Evolutionary conservation across 108 stramenopile genomes (phyloP).

Genomic region (Skeletonema menzelii): DNA sequence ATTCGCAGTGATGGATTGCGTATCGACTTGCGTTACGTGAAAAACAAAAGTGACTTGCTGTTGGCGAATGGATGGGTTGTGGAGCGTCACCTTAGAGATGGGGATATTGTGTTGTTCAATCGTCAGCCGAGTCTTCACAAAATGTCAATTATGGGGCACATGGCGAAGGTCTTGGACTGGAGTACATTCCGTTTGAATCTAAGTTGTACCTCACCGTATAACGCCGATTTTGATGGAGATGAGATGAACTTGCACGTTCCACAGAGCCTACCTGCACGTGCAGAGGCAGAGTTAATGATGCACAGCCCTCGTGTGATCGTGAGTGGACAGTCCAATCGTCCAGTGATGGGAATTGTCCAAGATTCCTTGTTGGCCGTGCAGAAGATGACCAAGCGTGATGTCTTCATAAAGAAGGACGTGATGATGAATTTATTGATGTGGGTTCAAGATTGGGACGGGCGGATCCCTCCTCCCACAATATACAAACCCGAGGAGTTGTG

Average conservation of each 20-base stretch:
- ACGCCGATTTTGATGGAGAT: slow-evolving; percentile 99
- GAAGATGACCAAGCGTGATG: slow-evolving; percentile 96
- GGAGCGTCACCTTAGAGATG: slow-evolving; percentile 96
- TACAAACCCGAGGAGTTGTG: slow-evolving; percentile 95
- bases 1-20: slow-evolving; percentile 94
- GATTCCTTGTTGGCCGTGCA: slow-evolving; percentile 93
- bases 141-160: slow-evolving; percentile 99
- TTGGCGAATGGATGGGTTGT: slow-evolving; percentile 96
- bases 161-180: slow-evolving; percentile 98
- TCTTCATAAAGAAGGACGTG: slow-evolving; percentile 94
- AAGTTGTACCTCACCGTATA: slow-evolving; percentile 98
- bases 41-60: slow-evolving; percentile 90
- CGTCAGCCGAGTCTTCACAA: slow-evolving; percentile 99
- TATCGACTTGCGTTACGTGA: slow-evolving; percentile 93
- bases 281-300: slow-evolving; percentile 98
- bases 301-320: slow-evolving; percentile 95
- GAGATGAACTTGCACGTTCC: slow-evolving; percentile 99
- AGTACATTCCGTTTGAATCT: slow-evolving; percentile 99
- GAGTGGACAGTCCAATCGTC: slow-evolving; percentile 96
- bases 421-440: slow-evolving; percentile 94
- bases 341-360: slow-evolving; percentile 99
- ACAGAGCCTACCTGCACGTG: slow-evolving; percentile 93
- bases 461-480: slow-evolving; percentile 59
- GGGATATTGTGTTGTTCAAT: slow-evolving; percentile 98
- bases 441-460: slow-evolving; percentile 84